phyloP scores from a whole-genome alignment of 2,329 filamentous ascomycete genomes.

The Arthrobotrys sinensis region DNA sequence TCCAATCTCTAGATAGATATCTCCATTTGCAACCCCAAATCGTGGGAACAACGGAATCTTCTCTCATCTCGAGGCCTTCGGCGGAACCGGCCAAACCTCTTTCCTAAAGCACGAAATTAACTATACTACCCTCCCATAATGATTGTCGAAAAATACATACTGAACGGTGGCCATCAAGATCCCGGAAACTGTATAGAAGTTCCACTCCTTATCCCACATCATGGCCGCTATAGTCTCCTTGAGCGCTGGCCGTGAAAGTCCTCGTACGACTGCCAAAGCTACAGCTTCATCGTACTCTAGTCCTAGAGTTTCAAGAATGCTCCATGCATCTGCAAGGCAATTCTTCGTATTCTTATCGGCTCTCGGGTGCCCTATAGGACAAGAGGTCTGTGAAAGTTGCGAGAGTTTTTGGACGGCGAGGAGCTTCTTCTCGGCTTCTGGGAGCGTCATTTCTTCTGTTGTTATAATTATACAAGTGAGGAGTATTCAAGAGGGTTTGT shows the following conservation, averaged over 20 bases:
- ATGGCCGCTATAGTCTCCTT: neutral
- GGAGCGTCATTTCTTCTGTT: neutral
- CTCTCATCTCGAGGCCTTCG: too few species aligned
- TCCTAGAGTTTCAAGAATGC: neutral
- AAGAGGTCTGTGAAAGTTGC: too few species aligned
- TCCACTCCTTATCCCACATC: slow-evolving; percentile 16
- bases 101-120: neutral
- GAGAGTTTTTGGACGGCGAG: neutral
- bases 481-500: neutral
- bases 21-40: too few species aligned
- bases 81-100: too few species aligned
- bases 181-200: neutral
- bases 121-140: too few species aligned
- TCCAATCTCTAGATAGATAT: too few species aligned
- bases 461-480: too few species aligned
- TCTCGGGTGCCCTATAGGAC: too few species aligned
- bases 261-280: neutral
- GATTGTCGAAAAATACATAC: neutral
- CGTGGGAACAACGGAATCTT: too few species aligned
- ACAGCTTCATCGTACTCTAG: neutral
- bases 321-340: neutral
- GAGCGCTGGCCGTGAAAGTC: neutral
- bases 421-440: neutral
- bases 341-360: neutral
- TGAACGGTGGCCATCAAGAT: neutral